A percentile compares a stretch with the other conserved stretches of the same genome.
Conservation (phyloP, 768 basidiomycete genomes). For the Mycena olivaceomarginata region DNA sequence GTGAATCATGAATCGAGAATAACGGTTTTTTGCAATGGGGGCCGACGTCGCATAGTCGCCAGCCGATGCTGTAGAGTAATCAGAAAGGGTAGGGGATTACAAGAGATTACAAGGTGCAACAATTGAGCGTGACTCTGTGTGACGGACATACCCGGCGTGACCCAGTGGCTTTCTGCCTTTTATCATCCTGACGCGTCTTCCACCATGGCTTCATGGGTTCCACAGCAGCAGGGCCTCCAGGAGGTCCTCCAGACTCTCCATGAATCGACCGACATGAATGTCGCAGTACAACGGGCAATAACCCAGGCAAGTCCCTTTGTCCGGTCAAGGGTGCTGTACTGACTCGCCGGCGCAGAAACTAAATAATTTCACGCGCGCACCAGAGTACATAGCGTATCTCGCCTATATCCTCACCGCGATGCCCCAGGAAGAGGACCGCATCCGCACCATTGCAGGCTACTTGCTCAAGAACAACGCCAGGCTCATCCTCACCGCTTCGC, state of each 20-base stretch:
- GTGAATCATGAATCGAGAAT: slow-evolving; percentile 17
- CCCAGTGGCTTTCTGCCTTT: slow-evolving; percentile 23
- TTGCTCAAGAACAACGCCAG: slow-evolving; percentile 97
- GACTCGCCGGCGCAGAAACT: slow-evolving; percentile 76
- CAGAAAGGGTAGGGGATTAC: neutral
- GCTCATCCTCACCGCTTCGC: slow-evolving; percentile 80
- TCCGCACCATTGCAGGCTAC: slow-evolving; percentile 96
- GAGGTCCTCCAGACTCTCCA: slow-evolving; percentile 95
- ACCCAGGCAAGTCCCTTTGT: slow-evolving; percentile 77
- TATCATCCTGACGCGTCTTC: slow-evolving; percentile 59
- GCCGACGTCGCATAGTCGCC: neutral
- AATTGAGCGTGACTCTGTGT: neutral
- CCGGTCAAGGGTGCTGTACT: slow-evolving; percentile 42
- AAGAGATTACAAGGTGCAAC: neutral
- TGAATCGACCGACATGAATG: slow-evolving; percentile 89
- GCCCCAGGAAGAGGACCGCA: slow-evolving; percentile 91
- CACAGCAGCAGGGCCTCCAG: slow-evolving; percentile 89
- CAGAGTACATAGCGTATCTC: slow-evolving; percentile 97
- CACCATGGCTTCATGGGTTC: slow-evolving; percentile 87
- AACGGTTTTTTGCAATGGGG: neutral
- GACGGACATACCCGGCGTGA: neutral
- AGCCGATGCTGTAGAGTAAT: neutral
- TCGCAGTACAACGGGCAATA: slow-evolving; percentile 86
- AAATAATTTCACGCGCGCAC: slow-evolving; percentile 89
- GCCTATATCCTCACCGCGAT: slow-evolving; percentile 92